These are phyloP conservation scores for Cunninghamia lanceolata DNA, from an alignment of 75 land plant genomes.

Conservation along the genomic window DNA sequence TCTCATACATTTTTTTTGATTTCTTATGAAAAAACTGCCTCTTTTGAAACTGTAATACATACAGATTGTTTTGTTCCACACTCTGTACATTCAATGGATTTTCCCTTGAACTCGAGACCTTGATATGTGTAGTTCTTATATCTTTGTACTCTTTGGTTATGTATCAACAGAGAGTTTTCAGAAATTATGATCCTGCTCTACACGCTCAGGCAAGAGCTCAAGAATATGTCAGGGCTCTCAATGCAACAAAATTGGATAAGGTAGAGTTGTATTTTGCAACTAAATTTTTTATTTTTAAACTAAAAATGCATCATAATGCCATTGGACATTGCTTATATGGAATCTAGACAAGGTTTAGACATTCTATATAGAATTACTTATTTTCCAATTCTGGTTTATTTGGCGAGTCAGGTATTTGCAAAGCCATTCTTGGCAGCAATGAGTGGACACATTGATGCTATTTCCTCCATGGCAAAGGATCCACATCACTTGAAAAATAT, in stretches of 20 bases:
- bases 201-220: constrained; percentile 81
- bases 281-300: background rate
- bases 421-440: constrained; percentile 88
- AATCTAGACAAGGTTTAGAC: background rate
- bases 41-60: background rate
- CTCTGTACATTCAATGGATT: background rate
- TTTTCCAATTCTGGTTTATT: background rate
- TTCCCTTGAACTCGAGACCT: background rate
- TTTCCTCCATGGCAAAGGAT: constrained; percentile 92
- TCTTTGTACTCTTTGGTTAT: background rate
- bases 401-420: constrained; percentile 68
- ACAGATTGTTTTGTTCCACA: background rate
- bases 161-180: constrained; percentile 63
- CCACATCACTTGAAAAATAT: constrained; percentile 76
- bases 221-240: constrained; percentile 85
- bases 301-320: background rate
- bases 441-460: constrained; percentile 84
- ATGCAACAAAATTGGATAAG: constrained; percentile 93
- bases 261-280: constrained; percentile 21
- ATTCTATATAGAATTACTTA: background rate
- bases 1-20: background rate
- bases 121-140: background rate
- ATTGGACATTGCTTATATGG: background rate
- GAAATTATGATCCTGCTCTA: constrained; percentile 70
- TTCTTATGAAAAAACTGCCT: background rate